Evolutionary conservation across 208 protist species (phyloP).

Genomic region (Acanthamoeba rhysodes): DNA sequence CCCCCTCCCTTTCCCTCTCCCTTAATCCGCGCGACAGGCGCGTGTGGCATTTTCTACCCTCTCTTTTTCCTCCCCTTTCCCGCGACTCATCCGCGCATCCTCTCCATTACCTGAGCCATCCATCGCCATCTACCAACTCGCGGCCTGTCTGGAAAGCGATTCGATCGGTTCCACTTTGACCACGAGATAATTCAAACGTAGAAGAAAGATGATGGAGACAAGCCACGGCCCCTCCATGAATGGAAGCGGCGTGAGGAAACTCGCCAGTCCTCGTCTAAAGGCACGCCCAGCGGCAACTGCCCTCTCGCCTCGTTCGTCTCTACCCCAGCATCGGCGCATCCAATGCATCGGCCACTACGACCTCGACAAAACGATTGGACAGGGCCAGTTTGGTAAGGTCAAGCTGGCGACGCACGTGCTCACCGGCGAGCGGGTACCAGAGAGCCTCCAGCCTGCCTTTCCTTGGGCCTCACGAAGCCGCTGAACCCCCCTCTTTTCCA

Average conservation of each 20-base stretch:
- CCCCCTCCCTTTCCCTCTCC: no score
- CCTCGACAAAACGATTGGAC: slow-evolving; percentile 81
- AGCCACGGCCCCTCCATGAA: neutral
- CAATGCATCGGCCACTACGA: slow-evolving; percentile 75
- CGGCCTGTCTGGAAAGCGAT: no score
- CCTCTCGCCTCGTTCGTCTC: neutral
- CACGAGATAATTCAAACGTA: neutral
- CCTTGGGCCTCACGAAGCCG: neutral
- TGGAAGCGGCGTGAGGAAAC: neutral
- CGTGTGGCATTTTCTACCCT: no score
- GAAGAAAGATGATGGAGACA: slow-evolving; percentile 27
- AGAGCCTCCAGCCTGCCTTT: neutral
- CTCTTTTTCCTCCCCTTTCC: no score
- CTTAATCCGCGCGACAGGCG: no score
- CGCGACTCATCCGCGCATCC: no score
- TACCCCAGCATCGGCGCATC: slow-evolving; percentile 58
- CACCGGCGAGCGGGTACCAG: slow-evolving; percentile 73
- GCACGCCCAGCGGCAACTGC: neutral
- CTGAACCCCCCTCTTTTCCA: neutral
- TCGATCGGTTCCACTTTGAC: no score
- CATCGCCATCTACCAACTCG: no score
- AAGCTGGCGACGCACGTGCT: slow-evolving; percentile 85
- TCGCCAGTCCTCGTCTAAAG: slow-evolving; percentile 20
- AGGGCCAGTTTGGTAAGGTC: slow-evolving; percentile 88
- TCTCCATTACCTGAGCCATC: no score